phyloP scores from a whole-genome alignment of 2,329 filamentous ascomycete genomes.

The Pseudogymnoascus pannorum region DNA sequence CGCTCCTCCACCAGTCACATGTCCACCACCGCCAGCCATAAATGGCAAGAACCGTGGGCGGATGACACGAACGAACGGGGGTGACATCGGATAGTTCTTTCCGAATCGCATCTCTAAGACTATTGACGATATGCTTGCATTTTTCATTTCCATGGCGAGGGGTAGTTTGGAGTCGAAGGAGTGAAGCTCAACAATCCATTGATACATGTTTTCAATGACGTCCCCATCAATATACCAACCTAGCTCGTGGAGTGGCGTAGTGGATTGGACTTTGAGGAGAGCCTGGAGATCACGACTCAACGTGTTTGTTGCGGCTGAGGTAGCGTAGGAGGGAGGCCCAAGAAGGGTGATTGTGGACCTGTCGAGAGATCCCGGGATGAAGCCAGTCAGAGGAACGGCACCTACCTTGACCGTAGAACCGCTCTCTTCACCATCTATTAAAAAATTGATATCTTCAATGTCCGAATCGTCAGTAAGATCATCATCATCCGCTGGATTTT shows the following conservation, averaged over 20 bases:
- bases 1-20: constrained; percentile 77
- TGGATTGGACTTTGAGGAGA: constrained; percentile 57
- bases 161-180: constrained; percentile 65
- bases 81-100: constrained; percentile 64
- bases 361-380: constrained; percentile 60
- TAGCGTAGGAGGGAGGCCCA: constrained; percentile 58
- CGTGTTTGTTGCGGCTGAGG: constrained; percentile 49
- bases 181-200: constrained; percentile 88
- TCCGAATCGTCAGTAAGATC: constrained; percentile 6
- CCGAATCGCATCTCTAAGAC: constrained; percentile 79
- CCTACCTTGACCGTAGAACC: constrained; percentile 7
- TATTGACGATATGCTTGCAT: constrained; percentile 53
- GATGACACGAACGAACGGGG: constrained; percentile 79
- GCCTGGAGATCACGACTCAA: constrained; percentile 58
- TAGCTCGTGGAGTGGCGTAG: constrained; percentile 53
- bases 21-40: constrained; percentile 66
- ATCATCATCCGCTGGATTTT: not conserved
- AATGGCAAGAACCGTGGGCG: constrained; percentile 73
- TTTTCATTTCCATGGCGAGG: constrained; percentile 67
- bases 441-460: constrained; percentile 6
- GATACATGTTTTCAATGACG: constrained; percentile 66
- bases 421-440: not conserved
- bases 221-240: constrained; percentile 76
- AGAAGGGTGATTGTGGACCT: constrained; percentile 55
- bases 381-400: constrained; percentile 41